Evolutionary conservation across 148 eudicot species (phyloP).

Genomic region (Rhododendron ovatum): DNA sequence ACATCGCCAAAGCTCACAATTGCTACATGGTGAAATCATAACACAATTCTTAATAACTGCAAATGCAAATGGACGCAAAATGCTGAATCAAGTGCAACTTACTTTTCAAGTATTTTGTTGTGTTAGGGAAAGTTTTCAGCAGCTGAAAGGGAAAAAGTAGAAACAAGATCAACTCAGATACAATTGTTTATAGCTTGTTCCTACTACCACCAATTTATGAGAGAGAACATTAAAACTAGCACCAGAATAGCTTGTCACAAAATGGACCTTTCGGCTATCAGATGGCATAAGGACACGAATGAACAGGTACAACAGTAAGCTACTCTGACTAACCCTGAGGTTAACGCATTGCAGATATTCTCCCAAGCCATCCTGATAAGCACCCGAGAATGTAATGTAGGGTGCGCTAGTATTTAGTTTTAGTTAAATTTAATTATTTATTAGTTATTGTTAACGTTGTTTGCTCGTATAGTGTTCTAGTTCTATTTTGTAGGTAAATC

Average conservation of each 20-base stretch:
- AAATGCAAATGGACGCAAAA: constrained; percentile 7
- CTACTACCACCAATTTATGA: neutral
- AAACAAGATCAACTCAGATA: neutral
- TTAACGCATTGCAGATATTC: neutral
- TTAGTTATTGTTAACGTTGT: too few species aligned
- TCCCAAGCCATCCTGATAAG: neutral
- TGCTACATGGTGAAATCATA: constrained; percentile 35
- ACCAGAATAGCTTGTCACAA: neutral
- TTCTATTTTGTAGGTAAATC: too few species aligned
- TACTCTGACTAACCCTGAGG: neutral
- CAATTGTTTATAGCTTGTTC: neutral
- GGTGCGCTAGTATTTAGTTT: too few species aligned
- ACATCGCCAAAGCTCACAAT: constrained; percentile 94
- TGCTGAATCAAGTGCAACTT: constrained; percentile 32
- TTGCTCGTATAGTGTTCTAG: too few species aligned
- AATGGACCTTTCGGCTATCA: neutral
- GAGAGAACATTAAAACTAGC: neutral
- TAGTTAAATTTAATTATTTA: too few species aligned
- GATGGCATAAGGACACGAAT: neutral
- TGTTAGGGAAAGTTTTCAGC: constrained; percentile 62
- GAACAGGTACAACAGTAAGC: neutral
- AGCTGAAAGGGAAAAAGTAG: constrained; percentile 47
- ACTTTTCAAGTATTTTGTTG: constrained; percentile 68
- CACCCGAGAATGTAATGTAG: too few species aligned
- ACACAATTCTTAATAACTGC: neutral